Percentiles rank a stretch among this genome's conserved stretches.
These are phyloP conservation scores for Poronia punctata DNA, from an alignment of 495 filamentous ascomycete genomes.

Conservation along the genomic window DNA sequence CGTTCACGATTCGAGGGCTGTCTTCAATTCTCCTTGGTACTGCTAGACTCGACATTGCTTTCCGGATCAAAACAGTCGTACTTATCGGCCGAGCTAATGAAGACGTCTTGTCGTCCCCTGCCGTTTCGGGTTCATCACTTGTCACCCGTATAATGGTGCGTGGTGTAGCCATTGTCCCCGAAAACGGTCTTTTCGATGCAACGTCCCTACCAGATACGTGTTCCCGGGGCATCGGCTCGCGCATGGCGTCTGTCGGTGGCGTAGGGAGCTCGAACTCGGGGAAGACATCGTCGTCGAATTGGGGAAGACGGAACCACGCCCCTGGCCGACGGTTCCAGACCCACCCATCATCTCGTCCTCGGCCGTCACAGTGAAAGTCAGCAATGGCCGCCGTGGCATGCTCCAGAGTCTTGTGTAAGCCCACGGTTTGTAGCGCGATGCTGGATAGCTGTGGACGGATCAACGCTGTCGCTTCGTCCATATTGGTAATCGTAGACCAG, in stretches of 20 bases:
- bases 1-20: too few relatives aligned
- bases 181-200: too few relatives aligned
- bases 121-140: too few relatives aligned
- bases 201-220: too few relatives aligned
- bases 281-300: conserved; percentile 22
- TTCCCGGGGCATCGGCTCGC: conserved; percentile 10
- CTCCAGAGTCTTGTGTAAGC: conserved; percentile 5
- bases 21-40: too few relatives aligned
- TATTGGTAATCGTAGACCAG: conserved; percentile 11
- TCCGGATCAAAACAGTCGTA: too few relatives aligned
- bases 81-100: too few relatives aligned
- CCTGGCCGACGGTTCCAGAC: conserved; percentile 20
- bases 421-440: conserved; percentile 9
- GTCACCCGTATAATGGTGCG: too few relatives aligned
- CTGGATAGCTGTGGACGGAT: conserved; percentile 13
- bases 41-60: too few relatives aligned
- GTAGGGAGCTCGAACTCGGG: conserved; percentile 19
- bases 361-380: conserved; percentile 18
- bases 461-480: neutral
- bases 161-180: too few relatives aligned
- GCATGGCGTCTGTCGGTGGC: conserved; percentile 16
- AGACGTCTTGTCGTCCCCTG: too few relatives aligned
- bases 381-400: conserved; percentile 23
- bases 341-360: conserved; percentile 16
- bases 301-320: conserved; percentile 22